Percentiles rank a stretch among this genome's conserved stretches.
Conservation (phyloP, 208 protist genomes). For the Kentomonas sorsogonicus region DNA sequence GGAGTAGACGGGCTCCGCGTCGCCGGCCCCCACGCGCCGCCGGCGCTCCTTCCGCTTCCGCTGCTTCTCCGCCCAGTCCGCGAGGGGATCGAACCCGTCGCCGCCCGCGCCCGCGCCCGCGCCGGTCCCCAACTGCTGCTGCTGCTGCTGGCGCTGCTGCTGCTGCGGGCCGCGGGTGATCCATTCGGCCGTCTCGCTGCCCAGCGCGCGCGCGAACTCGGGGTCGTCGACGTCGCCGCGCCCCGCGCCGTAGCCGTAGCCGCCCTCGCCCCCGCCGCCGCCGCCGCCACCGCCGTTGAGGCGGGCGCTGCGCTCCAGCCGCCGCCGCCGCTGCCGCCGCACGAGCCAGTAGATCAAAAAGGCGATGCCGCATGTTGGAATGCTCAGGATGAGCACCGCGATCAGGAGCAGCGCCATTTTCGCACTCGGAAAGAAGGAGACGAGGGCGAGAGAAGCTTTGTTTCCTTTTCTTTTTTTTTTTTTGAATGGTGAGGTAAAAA, state of each 20-base stretch:
- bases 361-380: too few species aligned
- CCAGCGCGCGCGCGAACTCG: conserved; percentile 36
- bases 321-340: too few species aligned
- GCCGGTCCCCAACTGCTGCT: background rate
- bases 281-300: background rate
- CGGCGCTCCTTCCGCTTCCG: conserved; percentile 32
- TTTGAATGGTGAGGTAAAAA: background rate
- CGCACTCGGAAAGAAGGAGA: too few species aligned
- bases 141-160: background rate
- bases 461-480: conserved; percentile 2
- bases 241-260: background rate
- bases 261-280: background rate
- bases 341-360: background rate
- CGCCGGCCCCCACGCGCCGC: conserved; percentile 19
- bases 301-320: background rate
- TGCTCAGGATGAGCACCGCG: too few species aligned
- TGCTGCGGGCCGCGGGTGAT: conserved; percentile 43
- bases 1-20: conserved; percentile 14
- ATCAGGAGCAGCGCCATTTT: too few species aligned
- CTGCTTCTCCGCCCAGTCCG: conserved; percentile 40
- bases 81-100: conserved; percentile 61
- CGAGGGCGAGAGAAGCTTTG: background rate
- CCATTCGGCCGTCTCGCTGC: too few species aligned
- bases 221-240: conserved; percentile 44
- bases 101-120: background rate